Evolutionary conservation across 1,284 basidiomycete species (phyloP).

Genomic region (Flammula alnicola): DNA sequence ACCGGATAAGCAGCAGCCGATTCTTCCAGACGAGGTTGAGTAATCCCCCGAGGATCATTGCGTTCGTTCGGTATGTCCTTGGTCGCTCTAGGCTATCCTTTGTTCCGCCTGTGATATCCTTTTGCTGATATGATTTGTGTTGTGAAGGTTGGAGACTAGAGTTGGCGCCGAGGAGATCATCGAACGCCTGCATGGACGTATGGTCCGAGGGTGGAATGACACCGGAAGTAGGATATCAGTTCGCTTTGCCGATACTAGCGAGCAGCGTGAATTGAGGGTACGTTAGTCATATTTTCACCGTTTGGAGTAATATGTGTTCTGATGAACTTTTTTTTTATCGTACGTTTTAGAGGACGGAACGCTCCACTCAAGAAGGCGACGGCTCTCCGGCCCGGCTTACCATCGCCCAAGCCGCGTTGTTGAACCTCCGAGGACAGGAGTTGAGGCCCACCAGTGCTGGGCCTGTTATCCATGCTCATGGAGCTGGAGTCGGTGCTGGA

Average conservation of each 20-base stretch:
- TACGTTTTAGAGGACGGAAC: constrained; percentile 43
- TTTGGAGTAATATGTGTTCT: no score
- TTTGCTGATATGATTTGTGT: constrained; percentile 2
- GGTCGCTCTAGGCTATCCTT: not conserved
- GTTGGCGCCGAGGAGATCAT: constrained; percentile 72
- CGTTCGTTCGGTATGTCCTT: constrained; percentile 66
- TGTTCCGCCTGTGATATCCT: not conserved
- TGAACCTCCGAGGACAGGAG: constrained; percentile 73
- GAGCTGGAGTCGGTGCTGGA: constrained; percentile 8
- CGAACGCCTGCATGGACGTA: constrained; percentile 71
- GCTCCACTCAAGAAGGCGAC: constrained; percentile 57
- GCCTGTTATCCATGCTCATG: constrained; percentile 21
- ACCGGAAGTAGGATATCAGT: constrained; percentile 73
- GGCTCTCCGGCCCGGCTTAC: constrained; percentile 65
- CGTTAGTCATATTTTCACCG: constrained; percentile 20
- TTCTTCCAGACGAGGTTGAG: constrained; percentile 77
- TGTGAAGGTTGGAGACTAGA: constrained; percentile 64
- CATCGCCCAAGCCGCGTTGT: constrained; percentile 74
- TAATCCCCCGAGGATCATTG: constrained; percentile 74
- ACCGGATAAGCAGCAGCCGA: constrained; percentile 70
- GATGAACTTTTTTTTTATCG: constrained; percentile 2
- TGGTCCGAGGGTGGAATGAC: constrained; percentile 78
- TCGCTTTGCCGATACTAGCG: constrained; percentile 70
- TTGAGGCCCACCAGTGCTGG: constrained; percentile 27
- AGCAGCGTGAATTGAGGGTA: constrained; percentile 53